These are phyloP conservation scores for Brassica nigra DNA, from an alignment of 345 rosid species.

Conservation along the genomic window DNA sequence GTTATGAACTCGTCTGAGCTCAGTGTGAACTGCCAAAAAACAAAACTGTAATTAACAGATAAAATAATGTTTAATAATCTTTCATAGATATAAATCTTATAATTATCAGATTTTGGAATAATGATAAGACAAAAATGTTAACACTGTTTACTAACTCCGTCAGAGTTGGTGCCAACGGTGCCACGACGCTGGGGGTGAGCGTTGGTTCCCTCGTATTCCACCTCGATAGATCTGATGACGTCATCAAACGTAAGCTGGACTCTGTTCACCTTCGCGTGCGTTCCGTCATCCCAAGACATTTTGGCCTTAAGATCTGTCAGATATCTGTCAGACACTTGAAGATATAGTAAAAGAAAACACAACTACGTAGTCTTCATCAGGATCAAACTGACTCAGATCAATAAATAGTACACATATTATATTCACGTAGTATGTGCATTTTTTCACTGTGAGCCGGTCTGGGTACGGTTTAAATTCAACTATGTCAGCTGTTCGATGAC, in stretches of 20 bases:
- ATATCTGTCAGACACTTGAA: neutral
- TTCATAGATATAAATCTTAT: neutral
- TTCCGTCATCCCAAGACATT: conserved; percentile 43
- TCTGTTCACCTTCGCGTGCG: conserved; percentile 28
- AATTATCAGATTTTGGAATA: neutral
- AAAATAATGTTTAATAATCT: neutral
- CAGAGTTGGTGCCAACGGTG: conserved; percentile 15
- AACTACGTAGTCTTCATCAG: neutral
- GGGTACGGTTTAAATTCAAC: neutral
- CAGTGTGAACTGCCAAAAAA: conserved; percentile 13
- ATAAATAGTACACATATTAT: neutral
- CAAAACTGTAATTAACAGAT: neutral
- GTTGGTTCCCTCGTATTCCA: conserved; percentile 18
- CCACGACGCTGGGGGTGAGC: conserved; percentile 24
- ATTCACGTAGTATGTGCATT: neutral
- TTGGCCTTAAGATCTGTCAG: neutral
- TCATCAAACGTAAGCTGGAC: conserved; percentile 22
- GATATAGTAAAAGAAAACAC: neutral
- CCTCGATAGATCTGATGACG: conserved; percentile 30
- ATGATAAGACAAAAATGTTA: neutral
- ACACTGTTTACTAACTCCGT: conserved; percentile 24
- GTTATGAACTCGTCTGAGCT: conserved; percentile 29
- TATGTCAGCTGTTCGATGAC: neutral
- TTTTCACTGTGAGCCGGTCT: too few species aligned
- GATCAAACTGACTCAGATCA: neutral